Evolutionary conservation across 1,284 basidiomycete species (phyloP), one percentile per base, ranked within the genome.

Genomic region (Melampsora americana): DNA sequence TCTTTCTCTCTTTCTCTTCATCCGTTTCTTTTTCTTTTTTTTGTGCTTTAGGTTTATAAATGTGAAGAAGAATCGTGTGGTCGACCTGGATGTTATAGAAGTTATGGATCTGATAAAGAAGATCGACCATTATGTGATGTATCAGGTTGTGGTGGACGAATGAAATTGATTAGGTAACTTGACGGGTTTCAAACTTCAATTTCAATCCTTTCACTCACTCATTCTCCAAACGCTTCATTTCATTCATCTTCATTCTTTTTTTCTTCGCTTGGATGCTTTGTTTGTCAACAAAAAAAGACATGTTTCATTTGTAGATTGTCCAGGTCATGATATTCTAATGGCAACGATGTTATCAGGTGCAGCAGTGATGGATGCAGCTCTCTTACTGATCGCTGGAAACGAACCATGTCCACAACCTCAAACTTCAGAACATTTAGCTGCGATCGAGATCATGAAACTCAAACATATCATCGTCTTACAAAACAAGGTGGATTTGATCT

Each of bases 41-140:
- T n/a, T n/a, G n/a, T n/a, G n/a, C n/a, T n/a, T n/a, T n/a, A 95
- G 93, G 97, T 99, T 82, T 99, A 95, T 87, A 94, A 96, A 87
- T 99, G 96, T 83, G 90, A 93, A 85, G 94, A 94, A 82, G 88
- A 90, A 77, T 89, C 90, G 4, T 98, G 96, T 84, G 92, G 93
- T 46, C 87, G 95, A 72, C 95, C 95, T 66, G 92, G 92, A 50
- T 94, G 92, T 85, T 98, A 95, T 86, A 87, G 90, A 81, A 96
- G 93, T 48, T 98, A 95, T 84, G 90, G 90, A 69, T 95, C 92
- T 1, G 89, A 91, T 85, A 98, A 97, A 84, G 95, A 98, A 85
- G 90, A 93, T 78, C 88, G 90, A 82, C 95, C 95, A 11, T 89
- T 89, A 48, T 99, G 95, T 84, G 94, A 97, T 84, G 88, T 92